Evolutionary conservation across 306 rosid genomes (phyloP), one percentile per base, ranked within the genome.

Genomic region (Malus orientalis): DNA sequence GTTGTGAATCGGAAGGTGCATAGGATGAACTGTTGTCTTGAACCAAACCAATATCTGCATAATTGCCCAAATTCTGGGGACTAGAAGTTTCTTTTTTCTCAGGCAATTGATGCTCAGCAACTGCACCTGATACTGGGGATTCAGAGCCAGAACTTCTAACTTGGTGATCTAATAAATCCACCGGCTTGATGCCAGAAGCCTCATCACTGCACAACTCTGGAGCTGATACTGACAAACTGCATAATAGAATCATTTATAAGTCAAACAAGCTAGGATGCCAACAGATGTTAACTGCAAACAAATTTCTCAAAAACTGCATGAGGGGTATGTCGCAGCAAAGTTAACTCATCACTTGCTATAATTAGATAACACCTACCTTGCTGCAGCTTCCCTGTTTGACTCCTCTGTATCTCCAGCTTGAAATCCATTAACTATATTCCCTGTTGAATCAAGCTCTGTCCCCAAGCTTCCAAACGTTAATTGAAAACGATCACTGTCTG

Each of bases 401-500:
- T 86, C 94, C 67, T 85, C 96, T 30, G 86, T 30, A 69, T 86
- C 79, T 75, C 82, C 91, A 20, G 87, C 72, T 84, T 80, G 87
- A 81, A 82, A 74, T 53, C 75, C 90, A 44, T 85, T 70, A 42
- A 70, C 78, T 51, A 83, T 84, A 83, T 75, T 68, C 74, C 81
- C 75, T 19, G 87, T 73, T 79, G 91, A 84, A 74, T 91, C 89
- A 77, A 82, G 71, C 55, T 89, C 93, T 62, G 86, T 78, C 69
- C 93, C 94, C 71, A 96, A 85, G 87, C 97, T 91, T 76, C 99
- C 99, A 88, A 96, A 96, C n/a, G 88, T 91, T 79, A 96, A 87
- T 55, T 8, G 91, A 77, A 89, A 87, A n/a, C 93, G 93, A 66
- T 89, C 94, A 78, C 77, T 88, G 76, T 92, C 99, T 10, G 90